Evolutionary conservation across 202 grass and related monocot species (phyloP).

Genomic region (Schoenoplectus tabernaemontani): DNA sequence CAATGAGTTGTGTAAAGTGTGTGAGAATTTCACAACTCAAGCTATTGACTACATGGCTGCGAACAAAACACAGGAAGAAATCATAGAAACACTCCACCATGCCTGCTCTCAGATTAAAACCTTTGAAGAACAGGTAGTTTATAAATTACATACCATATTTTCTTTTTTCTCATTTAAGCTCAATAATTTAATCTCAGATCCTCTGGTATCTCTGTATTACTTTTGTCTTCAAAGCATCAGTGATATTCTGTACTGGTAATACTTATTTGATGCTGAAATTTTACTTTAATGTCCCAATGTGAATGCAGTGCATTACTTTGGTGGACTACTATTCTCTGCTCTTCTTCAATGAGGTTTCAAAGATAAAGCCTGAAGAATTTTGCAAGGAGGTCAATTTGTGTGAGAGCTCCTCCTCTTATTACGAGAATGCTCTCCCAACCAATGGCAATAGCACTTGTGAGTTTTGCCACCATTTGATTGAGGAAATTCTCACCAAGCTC

Average conservation of each 20-base stretch:
- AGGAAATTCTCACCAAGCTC: conserved; percentile 53
- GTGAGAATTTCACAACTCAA: conserved; percentile 43
- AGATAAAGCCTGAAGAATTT: conserved; percentile 60
- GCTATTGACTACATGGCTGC: conserved; percentile 44
- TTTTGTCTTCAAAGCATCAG: background rate
- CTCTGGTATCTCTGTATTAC: background rate
- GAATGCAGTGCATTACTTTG: conserved; percentile 53
- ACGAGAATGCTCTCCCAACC: conserved; percentile 1
- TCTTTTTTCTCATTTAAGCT: background rate
- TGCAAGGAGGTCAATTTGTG: conserved; percentile 71
- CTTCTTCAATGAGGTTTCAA: conserved; percentile 50
- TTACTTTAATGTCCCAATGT: background rate
- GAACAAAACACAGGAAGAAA: conserved; percentile 57
- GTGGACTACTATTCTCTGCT: conserved; percentile 66
- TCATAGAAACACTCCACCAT: conserved; percentile 53
- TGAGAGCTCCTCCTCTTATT: conserved; percentile 20
- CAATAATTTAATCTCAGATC: background rate
- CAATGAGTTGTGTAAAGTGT: conserved; percentile 38
- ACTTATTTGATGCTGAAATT: background rate
- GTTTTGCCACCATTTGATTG: conserved; percentile 51
- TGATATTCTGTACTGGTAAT: background rate
- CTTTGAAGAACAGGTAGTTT: conserved; percentile 40
- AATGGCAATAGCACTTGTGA: conserved; percentile 40
- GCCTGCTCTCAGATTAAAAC: conserved; percentile 55
- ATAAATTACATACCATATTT: background rate